Base-by-base conservation (phyloP, 2,329 filamentous ascomycete genomes). In the Metarhizium guizhouense region DNA sequence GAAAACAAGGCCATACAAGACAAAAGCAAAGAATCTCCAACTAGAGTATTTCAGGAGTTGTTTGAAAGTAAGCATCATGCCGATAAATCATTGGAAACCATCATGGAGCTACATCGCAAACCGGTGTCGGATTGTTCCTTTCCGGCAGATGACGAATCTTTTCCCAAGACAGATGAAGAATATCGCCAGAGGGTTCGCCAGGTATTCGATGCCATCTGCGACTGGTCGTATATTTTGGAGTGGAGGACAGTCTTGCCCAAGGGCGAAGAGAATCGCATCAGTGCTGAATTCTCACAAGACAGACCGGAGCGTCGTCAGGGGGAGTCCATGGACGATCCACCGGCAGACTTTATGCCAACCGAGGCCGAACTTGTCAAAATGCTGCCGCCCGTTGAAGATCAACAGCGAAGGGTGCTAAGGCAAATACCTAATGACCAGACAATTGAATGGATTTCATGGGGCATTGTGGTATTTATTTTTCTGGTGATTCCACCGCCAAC, bases 371-470 rank as follows among this genome's bases (percentile, higher is more conserved):
- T 62, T 14, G 50, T 38, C 6, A 13, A 32, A 2, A 14, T 59
- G 11, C 50, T 62, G 4, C 61, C 60, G 2, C 47, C 62, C 10
- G 20, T 60, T 2, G 34, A 56, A 4, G 53, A 43, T 34, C 62
- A 65, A 56, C 63, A 64, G 54, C 56, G 51, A 38, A 59, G 55
- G 49, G 59, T 65, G 0, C 30, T 65, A n/a, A 57, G 63, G 14
- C 59, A 58, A 14, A 49, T 59, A 3, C 59, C 60, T 3, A 60
- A 56, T 43, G 61, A 65, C 47, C 60, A 63, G 20, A 56, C 59
- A 11, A 55, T 64, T 1, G 62, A 66, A 16, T 56, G 52, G 51
- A 45, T 65, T n/a, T 63, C 60, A 45, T 66, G 64, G 64, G 60
- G 57, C 4, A 55, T 66, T 16, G 52, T 65, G 54, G 62, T 64